Percentiles rank a stretch among this genome's conserved stretches.
These are phyloP conservation scores for Gorgonomyces haynaldii DNA, from an alignment of 192 early-diverging fungal genomes.

Conservation along the genomic window DNA sequence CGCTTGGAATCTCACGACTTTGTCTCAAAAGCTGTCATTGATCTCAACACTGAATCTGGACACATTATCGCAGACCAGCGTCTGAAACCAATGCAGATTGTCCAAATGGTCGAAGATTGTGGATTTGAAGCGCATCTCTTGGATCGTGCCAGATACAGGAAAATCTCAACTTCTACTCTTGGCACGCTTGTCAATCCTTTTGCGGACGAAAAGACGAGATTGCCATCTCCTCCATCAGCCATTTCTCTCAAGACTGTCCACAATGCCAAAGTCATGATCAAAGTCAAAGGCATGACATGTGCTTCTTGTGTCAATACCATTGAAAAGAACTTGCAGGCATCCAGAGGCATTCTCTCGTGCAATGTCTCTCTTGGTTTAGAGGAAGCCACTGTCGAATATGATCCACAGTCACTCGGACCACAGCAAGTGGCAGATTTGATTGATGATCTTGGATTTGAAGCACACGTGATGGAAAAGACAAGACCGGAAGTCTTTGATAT, in stretches of 20 bases:
- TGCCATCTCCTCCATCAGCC: no score
- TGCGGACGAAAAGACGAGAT: no score
- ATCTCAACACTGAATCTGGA: no score
- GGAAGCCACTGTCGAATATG: conserved; percentile 59
- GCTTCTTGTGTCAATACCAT: conserved; percentile 82
- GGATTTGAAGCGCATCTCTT: conserved; percentile 49
- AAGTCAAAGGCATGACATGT: conserved; percentile 91
- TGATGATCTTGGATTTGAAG: conserved; percentile 61
- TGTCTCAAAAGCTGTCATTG: no score
- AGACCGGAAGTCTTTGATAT: conserved; percentile 46
- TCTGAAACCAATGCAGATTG: neutral
- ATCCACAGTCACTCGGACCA: conserved; percentile 27
- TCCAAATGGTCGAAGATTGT: conserved; percentile 45
- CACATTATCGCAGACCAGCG: no score
- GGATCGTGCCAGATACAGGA: no score
- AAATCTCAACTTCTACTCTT: no score
- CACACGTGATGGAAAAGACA: conserved; percentile 40
- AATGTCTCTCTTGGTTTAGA: conserved; percentile 80
- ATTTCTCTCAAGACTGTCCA: no score
- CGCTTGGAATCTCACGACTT: no score
- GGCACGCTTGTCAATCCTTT: no score
- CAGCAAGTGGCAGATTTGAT: conserved; percentile 51
- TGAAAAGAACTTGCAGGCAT: conserved; percentile 51
- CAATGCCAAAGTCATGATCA: no score
- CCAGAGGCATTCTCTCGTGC: conserved; percentile 55